Conservation (phyloP, 345 rosid species). For the Eucalyptus pauciflora region DNA sequence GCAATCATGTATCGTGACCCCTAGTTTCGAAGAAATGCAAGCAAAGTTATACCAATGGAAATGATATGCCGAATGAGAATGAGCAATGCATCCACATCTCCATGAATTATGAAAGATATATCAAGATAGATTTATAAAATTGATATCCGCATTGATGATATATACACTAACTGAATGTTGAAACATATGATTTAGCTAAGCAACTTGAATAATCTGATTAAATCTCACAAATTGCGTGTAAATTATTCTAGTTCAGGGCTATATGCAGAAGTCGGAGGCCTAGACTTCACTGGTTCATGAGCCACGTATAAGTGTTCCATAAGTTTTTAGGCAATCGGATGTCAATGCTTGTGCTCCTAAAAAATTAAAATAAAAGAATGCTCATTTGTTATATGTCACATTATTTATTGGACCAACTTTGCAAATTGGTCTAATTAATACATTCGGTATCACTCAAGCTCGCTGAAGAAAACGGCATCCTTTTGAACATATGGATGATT, state of each 20-base stretch:
- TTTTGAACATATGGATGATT: not conserved
- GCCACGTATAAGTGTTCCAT: not conserved
- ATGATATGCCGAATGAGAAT: not conserved
- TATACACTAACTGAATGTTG: not conserved
- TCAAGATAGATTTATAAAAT: not conserved
- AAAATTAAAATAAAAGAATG: too few species aligned
- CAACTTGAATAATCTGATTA: too few species aligned
- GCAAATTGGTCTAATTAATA: too few species aligned
- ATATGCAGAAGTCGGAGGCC: not conserved
- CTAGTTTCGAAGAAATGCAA: not conserved
- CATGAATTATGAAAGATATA: not conserved
- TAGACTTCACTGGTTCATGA: not conserved
- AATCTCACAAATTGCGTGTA: not conserved
- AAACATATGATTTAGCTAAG: not conserved
- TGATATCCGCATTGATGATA: not conserved
- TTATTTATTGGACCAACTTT: too few species aligned
- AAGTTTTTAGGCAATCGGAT: too few species aligned
- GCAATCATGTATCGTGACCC: not conserved
- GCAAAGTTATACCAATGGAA: too few species aligned
- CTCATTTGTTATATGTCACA: too few species aligned
- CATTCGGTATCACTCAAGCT: too few species aligned
- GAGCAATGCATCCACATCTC: not conserved
- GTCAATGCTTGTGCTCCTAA: not conserved
- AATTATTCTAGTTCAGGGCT: too few species aligned
- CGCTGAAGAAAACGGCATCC: not conserved